Percentiles rank a stretch among this genome's conserved stretches.
Conservation (phyloP, 768 basidiomycete genomes). For the Aureoboletus auriporus region DNA sequence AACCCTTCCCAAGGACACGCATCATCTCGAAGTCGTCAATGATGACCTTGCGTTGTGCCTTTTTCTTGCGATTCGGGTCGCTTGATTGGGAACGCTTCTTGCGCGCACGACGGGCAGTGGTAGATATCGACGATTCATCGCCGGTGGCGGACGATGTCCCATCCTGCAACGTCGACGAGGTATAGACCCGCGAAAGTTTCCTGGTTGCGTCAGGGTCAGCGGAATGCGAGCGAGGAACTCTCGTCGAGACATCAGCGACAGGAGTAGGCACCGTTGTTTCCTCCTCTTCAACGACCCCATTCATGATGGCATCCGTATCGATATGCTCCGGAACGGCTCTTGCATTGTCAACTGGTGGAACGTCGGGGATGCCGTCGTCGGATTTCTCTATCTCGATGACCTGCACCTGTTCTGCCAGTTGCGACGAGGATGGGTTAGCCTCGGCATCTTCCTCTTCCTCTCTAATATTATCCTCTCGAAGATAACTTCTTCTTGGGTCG, state of each 20-base stretch:
- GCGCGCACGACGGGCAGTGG: conserved; percentile 41
- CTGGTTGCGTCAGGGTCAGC: conserved; percentile 68
- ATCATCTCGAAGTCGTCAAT: conserved; percentile 97
- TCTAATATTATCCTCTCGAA: conserved; percentile 21
- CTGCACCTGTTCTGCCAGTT: conserved; percentile 10
- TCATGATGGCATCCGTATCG: conserved; percentile 22
- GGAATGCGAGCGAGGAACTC: conserved; percentile 76
- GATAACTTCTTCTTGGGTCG: conserved; percentile 12
- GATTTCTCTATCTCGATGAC: conserved; percentile 21
- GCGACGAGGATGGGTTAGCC: not conserved
- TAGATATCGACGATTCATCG: conserved; percentile 72
- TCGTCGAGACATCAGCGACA: conserved; percentile 33
- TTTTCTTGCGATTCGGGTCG: conserved; percentile 53
- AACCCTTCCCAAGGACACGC: conserved; percentile 94
- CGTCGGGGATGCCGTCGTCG: conserved; percentile 16
- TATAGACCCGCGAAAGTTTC: conserved; percentile 56
- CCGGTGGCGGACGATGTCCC: conserved; percentile 56
- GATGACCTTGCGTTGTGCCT: conserved; percentile 59
- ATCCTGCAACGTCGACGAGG: conserved; percentile 48
- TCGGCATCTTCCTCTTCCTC: conserved; percentile 23
- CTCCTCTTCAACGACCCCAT: conserved; percentile 25
- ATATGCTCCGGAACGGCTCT: conserved; percentile 8
- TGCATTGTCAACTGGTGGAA: conserved; percentile 5
- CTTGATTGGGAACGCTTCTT: conserved; percentile 53
- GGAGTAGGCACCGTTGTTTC: conserved; percentile 35